Base-by-base conservation (phyloP, 257 asterid species). In the Rubia yunnanensis region DNA sequence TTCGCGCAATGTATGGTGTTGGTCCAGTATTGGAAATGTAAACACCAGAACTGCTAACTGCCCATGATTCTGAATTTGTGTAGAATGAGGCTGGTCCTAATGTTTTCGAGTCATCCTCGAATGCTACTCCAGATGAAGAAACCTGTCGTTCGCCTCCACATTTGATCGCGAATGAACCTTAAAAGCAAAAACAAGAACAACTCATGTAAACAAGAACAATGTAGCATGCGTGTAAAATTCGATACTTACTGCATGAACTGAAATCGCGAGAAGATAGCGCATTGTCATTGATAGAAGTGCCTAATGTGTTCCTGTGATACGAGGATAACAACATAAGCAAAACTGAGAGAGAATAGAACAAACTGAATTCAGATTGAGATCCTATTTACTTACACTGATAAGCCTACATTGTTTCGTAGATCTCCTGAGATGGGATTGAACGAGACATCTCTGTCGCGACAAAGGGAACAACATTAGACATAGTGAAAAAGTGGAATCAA, bases 391-490 rank as follows among this genome's bases (percentile, higher is more conserved):
- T 76, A 85, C 92, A 79, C 68, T 57, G 87, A 77, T 64, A 75
- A 59, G 70, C 57, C 79, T 31, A 68, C 70, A 55, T 65, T 73
- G 23, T 70, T 64, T 41, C 81, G 83, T 72, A 78, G 56, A 49
- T 67, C 75, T 60, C 89, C 94, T 6, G 79, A 70, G 30, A 86
- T 76, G 59, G 81, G 74, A 74, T 86, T 86, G 79, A 86, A 86
- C 35, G 94, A 86, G 63, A 86, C 82, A 41, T 86, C 94, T 81
- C 94, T 83, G 83, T 49, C 18, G 39, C 50, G 50, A 27, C 13
- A 41, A 39, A 36, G 34, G 31, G 13, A 55, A 10, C n/a, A 38
- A 8, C 9, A 67, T 3, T 22, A 49, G 18, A 0, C 32, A 13
- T 32, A 64, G 28, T 27, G n/a, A 44, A 44, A 13, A 8, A 10